Conservation (phyloP, 306 rosid species). For the Prunus armeniaca region DNA sequence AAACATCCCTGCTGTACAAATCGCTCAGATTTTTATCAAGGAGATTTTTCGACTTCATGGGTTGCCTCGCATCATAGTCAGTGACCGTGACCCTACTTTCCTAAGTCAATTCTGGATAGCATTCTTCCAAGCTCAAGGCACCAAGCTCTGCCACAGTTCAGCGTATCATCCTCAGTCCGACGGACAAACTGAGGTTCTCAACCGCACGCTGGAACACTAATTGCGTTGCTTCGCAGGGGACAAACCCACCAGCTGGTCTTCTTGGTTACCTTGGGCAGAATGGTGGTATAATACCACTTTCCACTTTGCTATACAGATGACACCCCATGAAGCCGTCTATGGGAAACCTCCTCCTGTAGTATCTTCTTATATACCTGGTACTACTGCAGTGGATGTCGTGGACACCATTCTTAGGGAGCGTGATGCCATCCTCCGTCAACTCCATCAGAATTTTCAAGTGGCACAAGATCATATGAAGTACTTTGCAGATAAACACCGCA, state of each 20-base stretch:
- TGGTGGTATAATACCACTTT: constrained; percentile 3
- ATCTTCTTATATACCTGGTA: too few species aligned
- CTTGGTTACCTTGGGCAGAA: background rate
- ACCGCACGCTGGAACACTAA: background rate
- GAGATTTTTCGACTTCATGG: background rate
- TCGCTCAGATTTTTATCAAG: background rate
- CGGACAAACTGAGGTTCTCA: background rate
- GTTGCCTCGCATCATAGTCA: background rate
- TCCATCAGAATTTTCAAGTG: background rate
- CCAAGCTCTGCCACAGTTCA: background rate
- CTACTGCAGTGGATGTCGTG: rapidly evolving
- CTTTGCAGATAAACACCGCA: too few species aligned
- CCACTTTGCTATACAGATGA: background rate
- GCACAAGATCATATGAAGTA: background rate
- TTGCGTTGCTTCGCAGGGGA: too few species aligned
- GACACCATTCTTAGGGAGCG: too few species aligned
- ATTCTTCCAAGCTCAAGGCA: background rate
- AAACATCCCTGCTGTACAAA: background rate
- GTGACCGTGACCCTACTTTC: background rate
- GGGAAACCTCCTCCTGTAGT: background rate
- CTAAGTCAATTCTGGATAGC: background rate
- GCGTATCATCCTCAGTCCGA: background rate
- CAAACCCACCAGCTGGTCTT: too few species aligned
- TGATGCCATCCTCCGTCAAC: too few species aligned
- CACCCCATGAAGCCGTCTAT: background rate